phyloP scores from a whole-genome alignment of 2,329 filamentous ascomycete species.

The Tolypocladium nubicola region DNA sequence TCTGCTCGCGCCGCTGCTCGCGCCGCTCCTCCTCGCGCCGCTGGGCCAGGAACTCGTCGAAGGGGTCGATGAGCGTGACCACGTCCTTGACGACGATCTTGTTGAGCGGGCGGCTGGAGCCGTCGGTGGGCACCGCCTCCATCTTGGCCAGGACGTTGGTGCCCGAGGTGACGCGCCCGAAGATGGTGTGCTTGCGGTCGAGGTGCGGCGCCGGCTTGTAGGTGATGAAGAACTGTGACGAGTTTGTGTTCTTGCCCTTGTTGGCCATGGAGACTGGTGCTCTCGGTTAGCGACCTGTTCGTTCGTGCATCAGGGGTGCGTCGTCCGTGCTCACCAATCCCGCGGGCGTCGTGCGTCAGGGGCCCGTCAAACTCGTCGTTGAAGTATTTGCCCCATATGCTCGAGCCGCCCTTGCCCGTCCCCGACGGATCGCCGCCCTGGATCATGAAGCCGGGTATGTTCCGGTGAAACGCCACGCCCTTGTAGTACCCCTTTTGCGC shows the following conservation, averaged over 20 bases:
- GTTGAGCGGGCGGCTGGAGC: slow-evolving; percentile 62
- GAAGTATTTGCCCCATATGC: slow-evolving; percentile 91
- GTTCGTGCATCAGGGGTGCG: neutral
- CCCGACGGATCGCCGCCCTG: slow-evolving; percentile 93
- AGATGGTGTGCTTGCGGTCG: slow-evolving; percentile 95
- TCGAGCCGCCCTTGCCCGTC: slow-evolving; percentile 80
- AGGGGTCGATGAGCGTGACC: slow-evolving; percentile 84
- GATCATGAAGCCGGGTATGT: slow-evolving; percentile 95
- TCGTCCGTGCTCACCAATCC: slow-evolving; percentile 36
- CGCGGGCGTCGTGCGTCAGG: slow-evolving; percentile 69
- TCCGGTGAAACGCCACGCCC: slow-evolving; percentile 77
- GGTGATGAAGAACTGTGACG: slow-evolving; percentile 86
- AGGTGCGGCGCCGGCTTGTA: slow-evolving; percentile 80
- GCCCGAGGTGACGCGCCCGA: slow-evolving; percentile 74
- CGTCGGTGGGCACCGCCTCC: slow-evolving; percentile 67
- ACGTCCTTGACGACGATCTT: slow-evolving; percentile 76
- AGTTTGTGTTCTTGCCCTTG: slow-evolving; percentile 97
- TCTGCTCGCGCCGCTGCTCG: slow-evolving; percentile 48
- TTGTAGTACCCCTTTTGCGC: slow-evolving; percentile 87
- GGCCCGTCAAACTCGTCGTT: slow-evolving; percentile 89
- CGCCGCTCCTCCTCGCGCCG: slow-evolving; percentile 52
- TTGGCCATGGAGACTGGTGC: slow-evolving; percentile 72
- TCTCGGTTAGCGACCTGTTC: neutral
- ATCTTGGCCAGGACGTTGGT: slow-evolving; percentile 61
- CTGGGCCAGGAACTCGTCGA: slow-evolving; percentile 81